Evolutionary conservation across 352 stramenopile species (phyloP).

Genomic region (Blastocystis hominis): DNA sequence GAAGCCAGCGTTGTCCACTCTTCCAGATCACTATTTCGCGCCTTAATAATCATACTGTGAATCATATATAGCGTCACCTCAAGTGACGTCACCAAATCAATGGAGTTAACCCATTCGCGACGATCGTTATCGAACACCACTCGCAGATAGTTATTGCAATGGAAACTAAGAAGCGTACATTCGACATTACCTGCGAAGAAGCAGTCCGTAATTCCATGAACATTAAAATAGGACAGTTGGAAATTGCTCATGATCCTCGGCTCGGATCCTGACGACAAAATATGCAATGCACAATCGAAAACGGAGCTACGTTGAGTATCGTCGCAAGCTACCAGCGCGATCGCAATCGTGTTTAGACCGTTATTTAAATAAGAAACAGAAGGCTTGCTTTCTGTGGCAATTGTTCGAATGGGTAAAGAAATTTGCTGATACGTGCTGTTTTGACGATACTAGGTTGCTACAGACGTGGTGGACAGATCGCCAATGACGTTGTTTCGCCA

Average conservation of each 20-base stretch:
- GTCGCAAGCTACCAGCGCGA: background rate
- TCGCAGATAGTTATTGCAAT: background rate
- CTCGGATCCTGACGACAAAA: background rate
- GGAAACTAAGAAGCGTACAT: background rate
- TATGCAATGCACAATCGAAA: constrained; percentile 8
- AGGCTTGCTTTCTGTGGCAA: background rate
- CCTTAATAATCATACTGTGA: background rate
- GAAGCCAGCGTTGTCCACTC: background rate
- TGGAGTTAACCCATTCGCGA: constrained; percentile 7
- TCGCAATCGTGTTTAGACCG: constrained; percentile 19
- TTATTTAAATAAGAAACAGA: background rate
- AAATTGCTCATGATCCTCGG: background rate
- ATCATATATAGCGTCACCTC: background rate
- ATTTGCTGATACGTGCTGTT: background rate
- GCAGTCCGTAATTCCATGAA: background rate
- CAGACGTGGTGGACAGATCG: background rate
- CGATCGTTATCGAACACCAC: constrained; percentile 26
- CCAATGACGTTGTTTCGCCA: constrained; percentile 15
- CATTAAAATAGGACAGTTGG: background rate
- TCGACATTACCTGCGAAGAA: background rate
- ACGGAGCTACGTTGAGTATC: background rate
- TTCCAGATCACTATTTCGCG: background rate
- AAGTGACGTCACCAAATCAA: background rate
- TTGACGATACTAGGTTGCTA: background rate
- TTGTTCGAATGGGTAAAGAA: background rate